Base-by-base conservation (phyloP, 305 asterid genomes). In the Ajuga reptans region DNA sequence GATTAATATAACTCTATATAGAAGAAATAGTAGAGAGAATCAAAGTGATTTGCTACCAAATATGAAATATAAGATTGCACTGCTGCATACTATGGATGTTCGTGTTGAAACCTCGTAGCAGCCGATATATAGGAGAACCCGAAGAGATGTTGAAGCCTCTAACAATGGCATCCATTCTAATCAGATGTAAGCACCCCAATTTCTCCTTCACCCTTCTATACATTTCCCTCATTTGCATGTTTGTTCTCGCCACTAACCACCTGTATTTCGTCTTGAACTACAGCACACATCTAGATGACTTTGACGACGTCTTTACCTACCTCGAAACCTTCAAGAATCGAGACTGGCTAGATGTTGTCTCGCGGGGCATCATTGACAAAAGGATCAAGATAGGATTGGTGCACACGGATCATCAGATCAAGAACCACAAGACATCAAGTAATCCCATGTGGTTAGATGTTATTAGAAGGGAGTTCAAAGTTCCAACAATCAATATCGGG, bases 381-480 rank as follows among this genome's bases (percentile, higher is more conserved):
- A 79, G 54, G 33, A 58, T 78, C 49, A 77, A 62, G 66, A 49
- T 71, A 12, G 83, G 86, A 3, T 18, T 69, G 21, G 39, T 61
- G 64, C 65, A 73, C 18, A 50, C 41, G 75, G 73, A 62, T 49
- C 34, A 62, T 49, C 34, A 10, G 15, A 4, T 39, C 5, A 11
- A 45, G 12, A 31, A 17, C 41, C 9, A 43, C 45, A 65, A 37
- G 18, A 65, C 34, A 6, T 53, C 11, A 59, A 69, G 27, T 58
- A 72, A 54, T 0, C 92, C 95, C 0, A 52, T 14, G 7, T 92
- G 98, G 98, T 78, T 80, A 10, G 68, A 83, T 45, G 49, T 77
- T 11, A 54, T 87, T 7, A 67, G 78, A 5, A 50, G 81, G 15
- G 76, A 82, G 68, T 39, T 84, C 43, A 68, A 50, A 49, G 74